Percentiles rank a stretch among this genome's conserved stretches.
phyloP scores from a whole-genome alignment of 495 filamentous ascomycete genomes.

The Podospora pseudoanserina region DNA sequence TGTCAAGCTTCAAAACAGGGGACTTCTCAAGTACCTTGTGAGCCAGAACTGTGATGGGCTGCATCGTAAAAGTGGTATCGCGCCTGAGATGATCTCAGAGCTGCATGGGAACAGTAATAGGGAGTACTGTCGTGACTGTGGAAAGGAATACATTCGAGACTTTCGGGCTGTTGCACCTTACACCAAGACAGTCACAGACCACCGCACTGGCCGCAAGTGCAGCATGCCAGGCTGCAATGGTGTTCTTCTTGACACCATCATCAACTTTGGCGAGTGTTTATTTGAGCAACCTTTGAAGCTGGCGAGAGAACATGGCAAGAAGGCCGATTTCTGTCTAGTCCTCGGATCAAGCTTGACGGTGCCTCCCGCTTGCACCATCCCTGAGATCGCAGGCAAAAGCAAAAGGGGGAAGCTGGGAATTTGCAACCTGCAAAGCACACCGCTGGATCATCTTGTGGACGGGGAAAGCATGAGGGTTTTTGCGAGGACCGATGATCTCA shows the following conservation, averaged over 20 bases:
- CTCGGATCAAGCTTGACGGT: conserved; percentile 47
- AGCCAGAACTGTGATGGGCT: conserved; percentile 49
- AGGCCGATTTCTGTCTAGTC: conserved; percentile 44
- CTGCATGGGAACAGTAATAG: conserved; percentile 48
- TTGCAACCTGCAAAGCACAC: conserved; percentile 46
- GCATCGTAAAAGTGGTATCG: conserved; percentile 43
- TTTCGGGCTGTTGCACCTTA: conserved; percentile 45
- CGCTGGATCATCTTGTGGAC: conserved; percentile 30
- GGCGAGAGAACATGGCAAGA: conserved; percentile 35
- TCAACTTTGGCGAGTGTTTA: conserved; percentile 44
- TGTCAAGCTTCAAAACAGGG: conserved; percentile 42
- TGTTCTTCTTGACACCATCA: conserved; percentile 40
- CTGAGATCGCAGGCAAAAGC: conserved; percentile 33
- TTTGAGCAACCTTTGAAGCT: conserved; percentile 28
- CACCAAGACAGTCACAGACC: conserved; percentile 40
- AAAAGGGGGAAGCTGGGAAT: conserved; percentile 36
- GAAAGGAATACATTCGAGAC: conserved; percentile 46
- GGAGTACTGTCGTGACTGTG: conserved; percentile 44
- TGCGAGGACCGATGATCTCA: conserved; percentile 38
- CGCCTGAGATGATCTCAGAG: conserved; percentile 41
- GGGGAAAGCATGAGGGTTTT: conserved; percentile 29
- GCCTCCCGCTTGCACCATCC: conserved; percentile 40
- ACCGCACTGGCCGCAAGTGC: conserved; percentile 45
- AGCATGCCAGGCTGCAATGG: conserved; percentile 27
- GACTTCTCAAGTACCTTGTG: conserved; percentile 41